phyloP scores from a whole-genome alignment of 257 asterid species.

The Galeopsis tetrahit region DNA sequence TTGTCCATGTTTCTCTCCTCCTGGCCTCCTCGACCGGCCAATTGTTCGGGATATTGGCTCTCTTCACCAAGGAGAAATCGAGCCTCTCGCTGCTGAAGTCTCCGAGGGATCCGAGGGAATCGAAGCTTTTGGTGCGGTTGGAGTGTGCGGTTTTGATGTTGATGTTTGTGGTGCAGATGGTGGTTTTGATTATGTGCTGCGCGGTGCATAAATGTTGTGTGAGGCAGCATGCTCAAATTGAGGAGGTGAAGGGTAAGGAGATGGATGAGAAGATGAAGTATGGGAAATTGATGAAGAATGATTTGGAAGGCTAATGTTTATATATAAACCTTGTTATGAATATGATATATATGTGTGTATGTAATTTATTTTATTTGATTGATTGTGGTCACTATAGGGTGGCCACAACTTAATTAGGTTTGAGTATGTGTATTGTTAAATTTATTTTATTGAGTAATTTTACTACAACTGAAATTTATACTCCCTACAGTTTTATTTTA shows the following conservation, averaged over 20 bases:
- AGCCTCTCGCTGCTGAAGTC: constrained; percentile 60
- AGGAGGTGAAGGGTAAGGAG: constrained; percentile 49
- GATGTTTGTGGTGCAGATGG: constrained; percentile 74
- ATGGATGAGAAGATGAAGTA: constrained; percentile 70
- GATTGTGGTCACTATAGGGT: no score
- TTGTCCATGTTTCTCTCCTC: constrained; percentile 63
- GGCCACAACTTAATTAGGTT: no score
- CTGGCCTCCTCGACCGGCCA: constrained; percentile 63
- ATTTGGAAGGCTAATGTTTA: constrained; percentile 31
- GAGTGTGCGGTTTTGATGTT: constrained; percentile 85
- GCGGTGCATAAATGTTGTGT: constrained; percentile 63
- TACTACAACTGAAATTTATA: no score
- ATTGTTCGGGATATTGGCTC: constrained; percentile 56
- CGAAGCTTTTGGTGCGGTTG: constrained; percentile 66
- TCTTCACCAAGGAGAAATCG: constrained; percentile 60
- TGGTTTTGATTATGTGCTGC: constrained; percentile 54
- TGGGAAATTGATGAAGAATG: constrained; percentile 52
- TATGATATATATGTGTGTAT: no score
- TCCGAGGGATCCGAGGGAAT: constrained; percentile 64
- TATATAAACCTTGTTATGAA: no score
- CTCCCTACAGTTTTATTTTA: no score
- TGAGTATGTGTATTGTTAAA: no score
- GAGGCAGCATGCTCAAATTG: constrained; percentile 43
- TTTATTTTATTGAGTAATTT: no score
- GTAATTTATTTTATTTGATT: not conserved